phyloP scores from a whole-genome alignment of 257 asterid genomes.

The Solanum sejunctum region DNA sequence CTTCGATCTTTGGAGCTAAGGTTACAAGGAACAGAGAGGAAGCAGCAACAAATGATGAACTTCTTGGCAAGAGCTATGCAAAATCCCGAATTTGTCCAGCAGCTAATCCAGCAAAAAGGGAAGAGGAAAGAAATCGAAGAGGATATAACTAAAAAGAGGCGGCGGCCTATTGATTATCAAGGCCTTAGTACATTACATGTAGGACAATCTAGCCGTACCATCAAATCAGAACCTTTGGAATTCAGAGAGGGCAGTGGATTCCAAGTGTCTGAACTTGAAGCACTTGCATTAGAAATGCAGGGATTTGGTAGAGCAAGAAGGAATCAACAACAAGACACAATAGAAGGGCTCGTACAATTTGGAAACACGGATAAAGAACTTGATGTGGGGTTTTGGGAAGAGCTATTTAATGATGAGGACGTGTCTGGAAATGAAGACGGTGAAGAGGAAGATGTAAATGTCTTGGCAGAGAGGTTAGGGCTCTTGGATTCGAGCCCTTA shows the following conservation, averaged over 20 bases:
- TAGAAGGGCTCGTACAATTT: background rate
- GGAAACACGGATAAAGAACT: constrained; percentile 30
- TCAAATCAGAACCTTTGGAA: constrained; percentile 45
- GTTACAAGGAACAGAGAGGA: constrained; percentile 51
- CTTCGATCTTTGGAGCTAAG: constrained; percentile 54
- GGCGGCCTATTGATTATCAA: constrained; percentile 40
- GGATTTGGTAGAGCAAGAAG: constrained; percentile 42
- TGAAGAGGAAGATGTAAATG: constrained; percentile 38
- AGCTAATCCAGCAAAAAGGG: constrained; percentile 48
- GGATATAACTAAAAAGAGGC: constrained; percentile 37
- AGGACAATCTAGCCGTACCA: constrained; percentile 14
- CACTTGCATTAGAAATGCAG: constrained; percentile 77
- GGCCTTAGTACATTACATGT: constrained; percentile 1
- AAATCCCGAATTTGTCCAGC: constrained; percentile 58
- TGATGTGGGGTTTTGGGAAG: constrained; percentile 80
- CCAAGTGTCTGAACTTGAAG: constrained; percentile 65
- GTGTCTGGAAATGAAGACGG: constrained; percentile 1
- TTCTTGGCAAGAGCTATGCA: constrained; percentile 75
- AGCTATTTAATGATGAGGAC: constrained; percentile 42
- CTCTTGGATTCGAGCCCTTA: constrained; percentile 41
- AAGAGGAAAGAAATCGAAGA: constrained; percentile 51
- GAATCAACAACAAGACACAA: constrained; percentile 16
- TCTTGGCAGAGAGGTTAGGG: constrained; percentile 50
- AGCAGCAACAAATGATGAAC: constrained; percentile 83
- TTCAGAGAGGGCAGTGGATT: constrained; percentile 12